Evolutionary conservation across 75 land plant genomes (phyloP), one percentile per base, ranked within the genome.

Genomic region (Ceratopteris richardii): DNA sequence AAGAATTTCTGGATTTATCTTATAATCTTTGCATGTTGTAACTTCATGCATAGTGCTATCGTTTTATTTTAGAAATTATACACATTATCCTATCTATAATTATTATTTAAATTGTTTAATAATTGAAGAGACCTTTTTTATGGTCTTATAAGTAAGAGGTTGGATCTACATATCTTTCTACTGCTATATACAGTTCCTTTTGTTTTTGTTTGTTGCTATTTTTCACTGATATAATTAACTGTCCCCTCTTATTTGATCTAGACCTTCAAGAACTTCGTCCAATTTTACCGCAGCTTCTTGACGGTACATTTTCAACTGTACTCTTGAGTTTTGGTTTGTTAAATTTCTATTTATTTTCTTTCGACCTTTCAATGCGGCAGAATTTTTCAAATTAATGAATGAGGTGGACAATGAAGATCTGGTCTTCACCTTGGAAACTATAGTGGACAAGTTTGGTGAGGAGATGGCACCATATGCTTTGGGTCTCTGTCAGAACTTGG

Each of bases 381-480:
- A 94, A 54, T 86, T 94, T 53, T 94, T 94, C 57, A 94, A 94
- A 66, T 80, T 94, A 30, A 94, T 94, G 98, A 84, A 94, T 78
- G 98, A 94, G 63, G 88, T 94, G 60, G 98, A 94, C 64, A 94
- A 94, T 75, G 98, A 94, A 50, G 98, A 94, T 63, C 91, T 94
- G 62, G 98, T 94, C 0, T 94, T 90, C 59, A 94, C 98, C 40
- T 71, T 94, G 63, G 98, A 94, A 74, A 94, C 98, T 10, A 80
- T 94, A 60, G 98, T 94, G 25, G 95, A 94, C 68, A 94, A 94
- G 67, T 94, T 94, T 76, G 98, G 96, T 43, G 98, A 94, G 67
- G 98, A 94, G 44, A 94, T 94, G 98, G 98, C 98, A 51, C 98
- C 98, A 24, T 94, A 86, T 77, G 98, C 98, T 29, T 67, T 94